A percentile compares a stretch with the other conserved stretches of the same genome.
Evolutionary conservation across 345 rosid genomes (phyloP).

Genomic region (Pistacia atlantica): DNA sequence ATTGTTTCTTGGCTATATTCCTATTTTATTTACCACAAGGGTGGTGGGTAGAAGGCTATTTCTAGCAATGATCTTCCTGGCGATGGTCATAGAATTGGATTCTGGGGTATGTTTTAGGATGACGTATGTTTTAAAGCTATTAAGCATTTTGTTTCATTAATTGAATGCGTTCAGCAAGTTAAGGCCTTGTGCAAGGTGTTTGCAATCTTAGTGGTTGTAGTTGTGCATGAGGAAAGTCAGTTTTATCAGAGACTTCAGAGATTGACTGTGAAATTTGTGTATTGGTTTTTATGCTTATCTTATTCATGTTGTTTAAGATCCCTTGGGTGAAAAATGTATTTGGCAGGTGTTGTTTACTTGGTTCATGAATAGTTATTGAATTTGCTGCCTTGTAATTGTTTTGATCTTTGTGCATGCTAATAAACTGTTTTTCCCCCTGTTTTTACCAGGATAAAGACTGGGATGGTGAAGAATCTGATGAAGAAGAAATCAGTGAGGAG

Average conservation of each 20-base stretch:
- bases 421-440: neutral
- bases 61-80: neutral
- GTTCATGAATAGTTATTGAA: neutral
- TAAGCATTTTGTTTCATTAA: neutral
- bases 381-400: neutral
- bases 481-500: slow-evolving; percentile 64
- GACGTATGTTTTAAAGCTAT: no score
- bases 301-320: neutral
- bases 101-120: neutral
- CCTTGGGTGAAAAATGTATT: neutral
- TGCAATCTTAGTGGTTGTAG: neutral
- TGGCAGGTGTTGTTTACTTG: neutral
- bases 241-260: neutral
- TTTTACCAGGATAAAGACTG: slow-evolving; percentile 64
- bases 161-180: neutral
- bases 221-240: neutral
- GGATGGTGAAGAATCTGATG: slow-evolving; percentile 78
- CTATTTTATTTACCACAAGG: neutral
- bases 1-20: neutral
- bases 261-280: neutral
- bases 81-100: neutral
- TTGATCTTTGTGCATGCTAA: slow-evolving; percentile 11
- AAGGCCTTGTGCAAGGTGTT: neutral
- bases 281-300: neutral
- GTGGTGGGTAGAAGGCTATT: neutral